Evolutionary conservation across 139 green algal genomes (phyloP).

Genomic region (Astrephomene gubernaculifera): DNA sequence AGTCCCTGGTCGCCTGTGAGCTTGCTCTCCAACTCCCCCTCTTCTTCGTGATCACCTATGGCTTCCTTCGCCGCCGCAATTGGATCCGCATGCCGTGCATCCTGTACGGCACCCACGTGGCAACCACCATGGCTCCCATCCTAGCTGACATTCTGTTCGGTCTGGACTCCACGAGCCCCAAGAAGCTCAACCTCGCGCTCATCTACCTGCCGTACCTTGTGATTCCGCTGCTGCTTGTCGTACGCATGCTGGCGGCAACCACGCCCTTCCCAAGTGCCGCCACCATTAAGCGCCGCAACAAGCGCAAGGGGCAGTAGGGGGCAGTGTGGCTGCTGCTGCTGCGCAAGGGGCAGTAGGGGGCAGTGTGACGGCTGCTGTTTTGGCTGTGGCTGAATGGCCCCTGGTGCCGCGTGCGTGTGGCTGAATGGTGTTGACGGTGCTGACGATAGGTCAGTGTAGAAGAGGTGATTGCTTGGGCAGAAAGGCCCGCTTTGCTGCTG

Average conservation of each 20-base stretch:
- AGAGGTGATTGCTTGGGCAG: neutral
- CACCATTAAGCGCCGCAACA: constrained; percentile 56
- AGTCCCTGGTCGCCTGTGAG: constrained; percentile 73
- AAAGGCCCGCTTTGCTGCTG: neutral
- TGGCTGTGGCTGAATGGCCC: no score
- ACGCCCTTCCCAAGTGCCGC: no score
- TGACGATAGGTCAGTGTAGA: no score
- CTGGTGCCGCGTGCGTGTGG: neutral
- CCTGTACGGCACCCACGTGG: constrained; percentile 75
- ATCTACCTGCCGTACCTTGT: constrained; percentile 76
- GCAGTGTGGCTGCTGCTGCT: neutral
- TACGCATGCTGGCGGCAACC: constrained; percentile 62
- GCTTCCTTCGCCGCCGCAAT: constrained; percentile 57
- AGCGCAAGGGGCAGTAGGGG: constrained; percentile 21
- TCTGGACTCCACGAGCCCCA: constrained; percentile 13
- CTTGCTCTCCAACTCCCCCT: constrained; percentile 75
- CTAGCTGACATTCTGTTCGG: constrained; percentile 63
- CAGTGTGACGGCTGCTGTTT: neutral
- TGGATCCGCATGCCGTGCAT: constrained; percentile 84
- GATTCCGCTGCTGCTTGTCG: constrained; percentile 65
- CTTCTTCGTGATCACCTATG: constrained; percentile 79
- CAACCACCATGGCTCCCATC: constrained; percentile 81
- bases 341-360: neutral
- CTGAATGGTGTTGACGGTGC: no score
- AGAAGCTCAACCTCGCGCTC: neutral